Base-by-base conservation (phyloP, 2,329 filamentous ascomycete species). In the Pseudogymnoascus sp. region DNA sequence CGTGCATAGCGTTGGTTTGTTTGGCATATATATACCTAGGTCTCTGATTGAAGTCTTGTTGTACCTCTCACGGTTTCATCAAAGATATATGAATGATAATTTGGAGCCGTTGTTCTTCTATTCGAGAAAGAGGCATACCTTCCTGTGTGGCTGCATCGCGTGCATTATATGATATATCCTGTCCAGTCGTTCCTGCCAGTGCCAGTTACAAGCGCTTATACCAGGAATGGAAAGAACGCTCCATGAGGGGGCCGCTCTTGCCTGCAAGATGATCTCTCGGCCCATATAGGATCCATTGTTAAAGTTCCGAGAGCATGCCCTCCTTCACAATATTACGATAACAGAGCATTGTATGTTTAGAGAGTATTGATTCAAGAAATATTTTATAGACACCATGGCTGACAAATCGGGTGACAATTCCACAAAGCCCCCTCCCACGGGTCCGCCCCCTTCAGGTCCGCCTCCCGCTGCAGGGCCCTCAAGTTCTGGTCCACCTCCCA, bases 1-100 rank as follows among this genome's bases (percentile, higher is more conserved):
- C 61, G 52, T 41, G 52, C 61, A 62, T 62, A 37, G 61, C 33
- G 33, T 59, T 59, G 35, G 33, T 62, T 43, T 60, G 58, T 60
- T 62, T 62, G 35, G 31, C 61, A 61, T 62, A 62, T 62, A 62
- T 43, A 52, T 29, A 21, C 49, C 49, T 55, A 55, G 49, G 49
- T 55, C 49, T 55, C 49, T 55, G 49, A 49, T 49, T 29, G 8
- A 33, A 55, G 26, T 33, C 49, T 19, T 19, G 26, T 55, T 19
- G 26, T 55, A 19, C 49, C 49, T 55, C 29, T 14, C 49, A 19
- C 49, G 49, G 29, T 55, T 33, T 55, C n/a, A 55, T 55, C 8
- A 55, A 31, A 55, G 29, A 55, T 55, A 55, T 55, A 55, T 33
- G 49, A 55, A 55, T 55, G 49, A 55, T 33, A 55, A 55, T 55